Conservation (phyloP, 2,329 filamentous ascomycete species). For the Gyromitra esculenta region DNA sequence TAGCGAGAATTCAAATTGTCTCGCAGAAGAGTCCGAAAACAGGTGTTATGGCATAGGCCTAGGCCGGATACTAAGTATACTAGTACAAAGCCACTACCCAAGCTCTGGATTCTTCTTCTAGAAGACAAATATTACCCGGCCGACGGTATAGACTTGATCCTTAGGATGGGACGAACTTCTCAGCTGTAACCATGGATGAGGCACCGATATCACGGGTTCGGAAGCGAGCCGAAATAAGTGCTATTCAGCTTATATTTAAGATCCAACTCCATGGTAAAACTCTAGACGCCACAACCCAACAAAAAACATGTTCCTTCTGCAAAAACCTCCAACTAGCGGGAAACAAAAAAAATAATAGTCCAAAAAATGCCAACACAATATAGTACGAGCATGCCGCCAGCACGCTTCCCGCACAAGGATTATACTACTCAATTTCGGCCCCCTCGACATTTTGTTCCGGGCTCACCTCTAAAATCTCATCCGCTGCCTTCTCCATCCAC, state of each 20-base stretch:
- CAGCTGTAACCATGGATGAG: not conserved
- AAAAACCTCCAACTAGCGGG: not conserved
- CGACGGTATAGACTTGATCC: not conserved
- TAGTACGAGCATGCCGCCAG: not conserved
- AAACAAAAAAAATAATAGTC: not conserved
- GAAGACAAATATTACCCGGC: not conserved
- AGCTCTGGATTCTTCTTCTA: too few species aligned
- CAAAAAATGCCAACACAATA: not conserved
- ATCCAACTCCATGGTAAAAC: slow-evolving; percentile 19
- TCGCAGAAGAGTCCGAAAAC: too few species aligned
- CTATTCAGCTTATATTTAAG: not conserved
- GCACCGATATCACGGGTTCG: not conserved
- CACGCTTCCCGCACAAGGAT: not conserved
- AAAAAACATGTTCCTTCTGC: not conserved
- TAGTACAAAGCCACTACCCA: too few species aligned
- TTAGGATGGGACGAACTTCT: not conserved
- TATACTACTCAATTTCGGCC: slow-evolving; percentile 17
- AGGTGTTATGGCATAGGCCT: too few species aligned
- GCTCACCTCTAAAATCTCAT: slow-evolving; percentile 81
- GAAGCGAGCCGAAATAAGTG: not conserved
- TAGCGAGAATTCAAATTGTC: not conserved
- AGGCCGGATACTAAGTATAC: too few species aligned
- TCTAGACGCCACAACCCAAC: slow-evolving; percentile 7
- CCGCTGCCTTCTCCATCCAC: slow-evolving; percentile 79
- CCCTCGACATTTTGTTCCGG: slow-evolving; percentile 60